phyloP scores from a whole-genome alignment of 257 asterid genomes.

The Fraxinus americana region DNA sequence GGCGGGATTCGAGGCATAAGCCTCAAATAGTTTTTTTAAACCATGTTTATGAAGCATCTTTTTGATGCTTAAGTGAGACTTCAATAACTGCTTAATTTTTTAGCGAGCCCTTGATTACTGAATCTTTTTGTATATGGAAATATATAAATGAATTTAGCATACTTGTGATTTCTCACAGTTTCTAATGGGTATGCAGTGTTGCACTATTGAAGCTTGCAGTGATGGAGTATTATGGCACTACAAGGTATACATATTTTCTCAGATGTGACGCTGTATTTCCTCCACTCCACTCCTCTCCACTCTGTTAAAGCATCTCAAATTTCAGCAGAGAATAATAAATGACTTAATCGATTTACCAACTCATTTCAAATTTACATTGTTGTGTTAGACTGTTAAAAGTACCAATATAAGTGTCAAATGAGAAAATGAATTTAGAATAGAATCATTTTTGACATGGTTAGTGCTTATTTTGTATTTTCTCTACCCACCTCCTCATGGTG shows the following conservation, averaged over 20 bases:
- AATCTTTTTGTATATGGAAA: neutral
- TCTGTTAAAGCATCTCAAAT: neutral
- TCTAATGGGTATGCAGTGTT: slow-evolving; percentile 51
- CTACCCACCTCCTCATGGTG: neutral
- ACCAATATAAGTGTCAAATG: neutral
- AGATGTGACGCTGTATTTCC: neutral
- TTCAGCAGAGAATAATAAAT: neutral
- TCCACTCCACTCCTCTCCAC: neutral
- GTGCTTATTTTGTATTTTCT: neutral
- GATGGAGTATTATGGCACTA: slow-evolving; percentile 93
- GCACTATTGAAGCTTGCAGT: slow-evolving; percentile 85
- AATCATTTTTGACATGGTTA: neutral
- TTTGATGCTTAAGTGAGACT: neutral
- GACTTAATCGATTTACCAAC: neutral
- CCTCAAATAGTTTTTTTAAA: too few relatives aligned
- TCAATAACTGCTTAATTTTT: neutral
- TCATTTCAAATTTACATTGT: neutral
- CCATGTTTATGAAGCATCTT: neutral
- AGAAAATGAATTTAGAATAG: neutral
- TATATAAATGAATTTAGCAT: neutral
- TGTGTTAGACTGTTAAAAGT: neutral
- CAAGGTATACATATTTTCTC: slow-evolving; percentile 57
- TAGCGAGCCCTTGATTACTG: neutral
- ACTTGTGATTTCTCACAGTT: slow-evolving; percentile 2
- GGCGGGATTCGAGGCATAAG: too few relatives aligned